phyloP scores from a whole-genome alignment of 306 rosid species.

The Cicer arietinum region DNA sequence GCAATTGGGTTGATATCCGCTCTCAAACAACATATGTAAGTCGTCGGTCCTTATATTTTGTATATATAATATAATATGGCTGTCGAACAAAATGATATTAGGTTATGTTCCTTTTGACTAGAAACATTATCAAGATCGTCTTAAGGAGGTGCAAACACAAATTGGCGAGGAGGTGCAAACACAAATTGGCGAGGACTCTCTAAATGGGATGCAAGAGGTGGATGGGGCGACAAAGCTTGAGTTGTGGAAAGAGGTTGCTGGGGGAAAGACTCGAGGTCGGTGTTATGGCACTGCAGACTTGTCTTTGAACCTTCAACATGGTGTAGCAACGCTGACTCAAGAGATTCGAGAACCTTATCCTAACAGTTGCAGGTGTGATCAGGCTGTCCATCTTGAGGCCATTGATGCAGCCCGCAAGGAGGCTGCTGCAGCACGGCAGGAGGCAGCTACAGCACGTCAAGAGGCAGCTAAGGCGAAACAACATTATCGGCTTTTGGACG shows the following conservation, averaged over 20 bases:
- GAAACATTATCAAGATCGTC: not conserved
- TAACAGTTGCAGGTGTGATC: not conserved
- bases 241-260: constrained; percentile 21
- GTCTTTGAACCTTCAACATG: not conserved
- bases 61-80: not conserved
- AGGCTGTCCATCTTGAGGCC: constrained; percentile 15
- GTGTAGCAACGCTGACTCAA: constrained; percentile 13
- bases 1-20: constrained; percentile 21
- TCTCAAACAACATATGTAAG: constrained; percentile 32
- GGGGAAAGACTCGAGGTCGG: constrained; percentile 14
- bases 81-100: not conserved
- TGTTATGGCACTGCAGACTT: constrained; percentile 35
- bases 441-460: constrained; percentile 1
- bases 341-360: constrained; percentile 6
- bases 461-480: constrained; percentile 22
- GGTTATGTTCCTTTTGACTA: constrained; percentile 7
- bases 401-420: constrained; percentile 11
- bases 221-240: constrained; percentile 23
- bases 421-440: constrained; percentile 10
- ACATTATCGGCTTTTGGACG: constrained; percentile 23
- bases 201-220: not conserved
- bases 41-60: not conserved
- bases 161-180: not conserved
- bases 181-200: not conserved
- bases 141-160: constrained; percentile 6